A percentile compares a stretch with the other conserved stretches of the same genome.
These are phyloP conservation scores for Beta corolliflora DNA, from an alignment of 179 eudicot genomes.

Conservation along the genomic window DNA sequence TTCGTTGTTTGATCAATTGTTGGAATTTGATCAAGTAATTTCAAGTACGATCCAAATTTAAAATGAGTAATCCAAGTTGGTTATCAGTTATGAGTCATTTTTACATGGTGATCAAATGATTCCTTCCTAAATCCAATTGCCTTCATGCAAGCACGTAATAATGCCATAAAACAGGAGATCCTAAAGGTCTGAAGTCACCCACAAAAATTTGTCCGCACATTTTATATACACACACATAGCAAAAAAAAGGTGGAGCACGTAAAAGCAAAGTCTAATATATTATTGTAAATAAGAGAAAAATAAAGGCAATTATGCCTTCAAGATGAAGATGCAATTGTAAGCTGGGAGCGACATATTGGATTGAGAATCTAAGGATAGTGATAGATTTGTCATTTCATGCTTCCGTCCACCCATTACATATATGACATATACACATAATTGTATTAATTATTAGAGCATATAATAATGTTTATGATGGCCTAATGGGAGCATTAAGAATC, in stretches of 20 bases:
- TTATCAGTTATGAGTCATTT: no score
- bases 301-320: slow-evolving; percentile 8
- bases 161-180: background rate
- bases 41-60: no score
- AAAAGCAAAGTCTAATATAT: background rate
- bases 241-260: background rate
- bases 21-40: no score
- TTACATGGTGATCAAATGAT: background rate
- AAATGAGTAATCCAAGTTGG: no score
- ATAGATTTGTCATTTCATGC: slow-evolving; percentile 27
- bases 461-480: slow-evolving; percentile 24
- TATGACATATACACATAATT: background rate
- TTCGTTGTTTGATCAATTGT: no score
- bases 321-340: slow-evolving; percentile 17
- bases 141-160: slow-evolving; percentile 32
- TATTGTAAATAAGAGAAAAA: background rate
- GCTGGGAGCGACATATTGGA: slow-evolving; percentile 24
- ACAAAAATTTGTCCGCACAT: slow-evolving; percentile 12
- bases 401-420: slow-evolving; percentile 25
- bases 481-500: slow-evolving; percentile 20
- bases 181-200: slow-evolving; percentile 13
- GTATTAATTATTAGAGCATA: background rate
- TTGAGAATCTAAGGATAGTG: slow-evolving; percentile 21
- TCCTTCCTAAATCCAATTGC: slow-evolving; percentile 20
- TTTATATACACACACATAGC: background rate